phyloP scores from a whole-genome alignment of 805 yeast species.

The Kodamaea hsintzibuensis region DNA sequence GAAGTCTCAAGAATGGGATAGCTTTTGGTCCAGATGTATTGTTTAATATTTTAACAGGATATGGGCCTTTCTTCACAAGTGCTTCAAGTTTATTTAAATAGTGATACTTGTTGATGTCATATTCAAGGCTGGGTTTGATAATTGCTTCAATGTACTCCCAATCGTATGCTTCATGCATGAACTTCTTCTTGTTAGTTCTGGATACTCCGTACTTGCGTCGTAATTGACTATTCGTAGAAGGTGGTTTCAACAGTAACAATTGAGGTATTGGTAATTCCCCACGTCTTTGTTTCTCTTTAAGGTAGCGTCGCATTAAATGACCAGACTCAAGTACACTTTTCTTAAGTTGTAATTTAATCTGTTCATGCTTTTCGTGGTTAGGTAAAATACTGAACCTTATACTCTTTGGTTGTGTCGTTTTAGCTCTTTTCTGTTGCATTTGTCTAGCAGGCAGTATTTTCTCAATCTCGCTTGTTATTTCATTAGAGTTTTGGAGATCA shows the following conservation, averaged over 20 bases:
- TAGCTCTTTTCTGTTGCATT: slow-evolving; percentile 5
- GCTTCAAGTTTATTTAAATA: slow-evolving; percentile 19
- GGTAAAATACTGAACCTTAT: slow-evolving; percentile 8
- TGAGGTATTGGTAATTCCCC: slow-evolving; percentile 34
- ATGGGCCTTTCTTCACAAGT: slow-evolving; percentile 38
- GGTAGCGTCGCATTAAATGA: slow-evolving; percentile 26
- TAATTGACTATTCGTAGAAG: slow-evolving; percentile 1
- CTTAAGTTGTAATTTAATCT: slow-evolving; percentile 14
- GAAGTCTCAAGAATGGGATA: slow-evolving; percentile 30
- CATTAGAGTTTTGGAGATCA: slow-evolving; percentile 9
- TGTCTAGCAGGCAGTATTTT: slow-evolving; percentile 11
- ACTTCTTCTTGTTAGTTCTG: slow-evolving; percentile 21
- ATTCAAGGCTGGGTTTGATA: slow-evolving; percentile 34
- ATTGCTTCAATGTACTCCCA: slow-evolving; percentile 31
- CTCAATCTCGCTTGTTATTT: slow-evolving; percentile 8
- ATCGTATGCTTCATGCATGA: slow-evolving; percentile 27
- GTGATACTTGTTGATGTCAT: slow-evolving; percentile 30
- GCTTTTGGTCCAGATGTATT: slow-evolving; percentile 34
- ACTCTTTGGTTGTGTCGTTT: not conserved
- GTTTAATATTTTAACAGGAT: slow-evolving; percentile 27
- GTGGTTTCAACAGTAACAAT: slow-evolving; percentile 20
- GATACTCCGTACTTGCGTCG: slow-evolving; percentile 16
- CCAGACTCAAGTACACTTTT: slow-evolving; percentile 16
- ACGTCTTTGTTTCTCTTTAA: slow-evolving; percentile 28
- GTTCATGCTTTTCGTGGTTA: slow-evolving; percentile 13